phyloP scores from a whole-genome alignment of 176 grass and related monocot genomes.

The Lolium perenne region DNA sequence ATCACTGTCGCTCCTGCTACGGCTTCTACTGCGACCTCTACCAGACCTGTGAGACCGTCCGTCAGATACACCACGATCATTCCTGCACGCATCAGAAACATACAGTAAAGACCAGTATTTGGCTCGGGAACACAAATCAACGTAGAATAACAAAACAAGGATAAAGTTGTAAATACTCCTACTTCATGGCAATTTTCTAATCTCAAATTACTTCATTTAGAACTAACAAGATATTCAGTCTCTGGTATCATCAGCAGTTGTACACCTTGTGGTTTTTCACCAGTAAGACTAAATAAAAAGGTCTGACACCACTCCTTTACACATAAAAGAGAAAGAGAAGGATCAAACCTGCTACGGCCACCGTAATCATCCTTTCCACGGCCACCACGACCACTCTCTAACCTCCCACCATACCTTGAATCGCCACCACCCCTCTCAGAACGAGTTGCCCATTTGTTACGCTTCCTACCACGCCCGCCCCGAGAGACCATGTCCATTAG shows the following conservation, averaged over 20 bases:
- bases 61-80: constrained; percentile 51
- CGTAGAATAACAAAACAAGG: background rate
- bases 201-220: constrained; percentile 12
- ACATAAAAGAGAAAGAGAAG: background rate
- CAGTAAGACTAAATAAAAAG: background rate
- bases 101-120: constrained; percentile 34
- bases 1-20: constrained; percentile 46
- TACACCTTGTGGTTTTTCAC: background rate
- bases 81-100: constrained; percentile 46
- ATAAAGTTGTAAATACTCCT: background rate
- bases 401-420: constrained; percentile 62
- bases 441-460: constrained; percentile 46
- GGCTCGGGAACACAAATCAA: constrained; percentile 25
- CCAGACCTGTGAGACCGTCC: constrained; percentile 49
- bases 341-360: constrained; percentile 55
- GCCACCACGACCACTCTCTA: constrained; percentile 41
- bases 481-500: constrained; percentile 73
- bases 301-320: background rate
- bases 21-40: constrained; percentile 60
- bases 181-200: constrained; percentile 12
- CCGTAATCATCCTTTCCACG: constrained; percentile 56
- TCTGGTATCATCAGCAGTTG: constrained; percentile 1
- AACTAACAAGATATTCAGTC: constrained; percentile 3
- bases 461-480: constrained; percentile 63
- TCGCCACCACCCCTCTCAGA: constrained; percentile 55